These are phyloP conservation scores for Colletotrichum viniferum DNA, from an alignment of 2,329 filamentous ascomycete species.

Conservation along the genomic window DNA sequence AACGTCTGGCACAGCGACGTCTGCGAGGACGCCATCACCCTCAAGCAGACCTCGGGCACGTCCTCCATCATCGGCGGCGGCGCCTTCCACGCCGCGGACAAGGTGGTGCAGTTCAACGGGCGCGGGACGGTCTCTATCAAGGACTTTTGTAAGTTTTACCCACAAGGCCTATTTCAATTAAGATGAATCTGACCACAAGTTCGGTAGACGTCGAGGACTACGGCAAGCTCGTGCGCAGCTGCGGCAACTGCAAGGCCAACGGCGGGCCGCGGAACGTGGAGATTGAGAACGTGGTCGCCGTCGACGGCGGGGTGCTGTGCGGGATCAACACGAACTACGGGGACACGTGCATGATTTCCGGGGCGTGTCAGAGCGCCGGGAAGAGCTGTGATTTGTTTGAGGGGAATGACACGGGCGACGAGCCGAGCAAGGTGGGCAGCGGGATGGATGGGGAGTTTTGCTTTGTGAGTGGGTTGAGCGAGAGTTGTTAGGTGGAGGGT, in stretches of 20 bases:
- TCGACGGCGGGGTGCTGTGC: slow-evolving; percentile 34
- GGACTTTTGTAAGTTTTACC: slow-evolving; percentile 43
- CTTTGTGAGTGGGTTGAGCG: slow-evolving; percentile 1
- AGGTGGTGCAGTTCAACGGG: slow-evolving; percentile 47
- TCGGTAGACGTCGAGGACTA: slow-evolving; percentile 44
- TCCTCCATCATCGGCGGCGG: slow-evolving; percentile 36
- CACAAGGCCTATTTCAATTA: too few species aligned
- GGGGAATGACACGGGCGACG: slow-evolving; percentile 36
- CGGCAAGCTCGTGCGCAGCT: slow-evolving; percentile 54
- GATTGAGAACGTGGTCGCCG: slow-evolving; percentile 37
- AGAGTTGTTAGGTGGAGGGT: neutral
- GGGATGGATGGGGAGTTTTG: slow-evolving; percentile 34
- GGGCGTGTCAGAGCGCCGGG: slow-evolving; percentile 19
- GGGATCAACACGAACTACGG: slow-evolving; percentile 37
- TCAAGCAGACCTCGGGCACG: slow-evolving; percentile 40
- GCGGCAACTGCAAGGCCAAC: slow-evolving; percentile 47
- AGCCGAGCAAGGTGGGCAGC: slow-evolving; percentile 39
- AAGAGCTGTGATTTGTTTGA: slow-evolving; percentile 27
- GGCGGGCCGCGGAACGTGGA: slow-evolving; percentile 29
- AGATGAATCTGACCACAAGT: too few species aligned
- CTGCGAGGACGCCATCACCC: slow-evolving; percentile 41
- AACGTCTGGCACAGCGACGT: slow-evolving; percentile 53
- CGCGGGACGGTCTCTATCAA: slow-evolving; percentile 40
- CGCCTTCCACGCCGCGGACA: slow-evolving; percentile 36
- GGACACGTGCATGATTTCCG: slow-evolving; percentile 20